These are phyloP conservation scores for Kwoniella shivajii DNA, from an alignment of 1,284 basidiomycete genomes.

Conservation along the genomic window DNA sequence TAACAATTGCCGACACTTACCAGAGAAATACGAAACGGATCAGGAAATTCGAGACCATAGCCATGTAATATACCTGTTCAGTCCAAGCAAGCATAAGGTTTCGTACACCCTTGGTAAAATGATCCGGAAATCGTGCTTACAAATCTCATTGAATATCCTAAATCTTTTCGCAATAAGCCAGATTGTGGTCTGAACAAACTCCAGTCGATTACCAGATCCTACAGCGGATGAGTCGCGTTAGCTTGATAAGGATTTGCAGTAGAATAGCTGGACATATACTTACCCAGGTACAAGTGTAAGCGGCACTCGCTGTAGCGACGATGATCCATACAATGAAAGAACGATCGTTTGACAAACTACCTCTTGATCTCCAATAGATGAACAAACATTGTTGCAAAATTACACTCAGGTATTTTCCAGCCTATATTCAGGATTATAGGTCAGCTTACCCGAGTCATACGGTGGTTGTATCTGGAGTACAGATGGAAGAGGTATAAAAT, in stretches of 20 bases:
- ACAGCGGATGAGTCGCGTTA: neutral
- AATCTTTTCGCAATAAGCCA: constrained; percentile 71
- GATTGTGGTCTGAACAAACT: constrained; percentile 67
- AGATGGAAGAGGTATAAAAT: neutral
- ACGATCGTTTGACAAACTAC: constrained; percentile 53
- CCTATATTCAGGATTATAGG: constrained; percentile 55
- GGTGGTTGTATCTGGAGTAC: neutral
- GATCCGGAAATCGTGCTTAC: constrained; percentile 12
- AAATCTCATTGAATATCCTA: constrained; percentile 64
- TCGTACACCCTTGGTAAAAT: neutral
- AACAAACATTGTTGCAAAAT: constrained; percentile 69
- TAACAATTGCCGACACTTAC: constrained; percentile 14
- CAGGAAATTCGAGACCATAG: constrained; percentile 65
- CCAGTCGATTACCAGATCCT: constrained; percentile 64
- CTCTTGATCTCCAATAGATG: constrained; percentile 69
- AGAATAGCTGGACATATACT: constrained; percentile 38
- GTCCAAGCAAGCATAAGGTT: neutral
- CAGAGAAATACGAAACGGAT: constrained; percentile 80
- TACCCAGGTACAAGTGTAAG: constrained; percentile 79
- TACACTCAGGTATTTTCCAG: constrained; percentile 73
- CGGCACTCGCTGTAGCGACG: constrained; percentile 63
- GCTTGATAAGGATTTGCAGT: neutral
- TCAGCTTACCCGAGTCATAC: neutral
- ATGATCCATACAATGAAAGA: constrained; percentile 68
- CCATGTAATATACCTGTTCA: constrained; percentile 55